phyloP scores from a whole-genome alignment of 192 early-diverging fungal genomes.

The Rhizophagus prolifer region DNA sequence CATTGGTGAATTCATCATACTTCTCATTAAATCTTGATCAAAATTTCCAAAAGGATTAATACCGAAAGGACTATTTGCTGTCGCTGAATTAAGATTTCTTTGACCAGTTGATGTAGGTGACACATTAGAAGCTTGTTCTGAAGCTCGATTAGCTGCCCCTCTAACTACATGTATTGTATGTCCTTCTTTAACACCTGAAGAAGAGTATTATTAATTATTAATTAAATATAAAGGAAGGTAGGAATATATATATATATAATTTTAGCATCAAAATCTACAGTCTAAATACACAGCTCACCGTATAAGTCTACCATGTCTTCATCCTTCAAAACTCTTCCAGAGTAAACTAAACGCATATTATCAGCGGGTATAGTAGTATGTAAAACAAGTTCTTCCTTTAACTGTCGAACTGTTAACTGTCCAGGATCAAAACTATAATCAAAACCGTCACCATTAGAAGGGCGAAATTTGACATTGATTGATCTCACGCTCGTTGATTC shows the following conservation, averaged over 20 bases:
- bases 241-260: background rate
- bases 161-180: constrained; percentile 91
- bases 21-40: constrained; percentile 34
- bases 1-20: constrained; percentile 42
- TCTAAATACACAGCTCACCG: constrained; percentile 45
- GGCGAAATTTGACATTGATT: constrained; percentile 48
- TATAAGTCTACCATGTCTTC: constrained; percentile 70
- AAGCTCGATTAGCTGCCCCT: constrained; percentile 48
- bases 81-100: constrained; percentile 23
- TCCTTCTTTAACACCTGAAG: constrained; percentile 69
- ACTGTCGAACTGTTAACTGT: constrained; percentile 58
- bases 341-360: constrained; percentile 85
- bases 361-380: constrained; percentile 51
- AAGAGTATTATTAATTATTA: too few species aligned
- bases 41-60: constrained; percentile 18
- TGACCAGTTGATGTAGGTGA: constrained; percentile 44
- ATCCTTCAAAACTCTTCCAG: constrained; percentile 92
- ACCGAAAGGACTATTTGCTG: constrained; percentile 25
- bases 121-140: constrained; percentile 40
- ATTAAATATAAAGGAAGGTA: background rate
- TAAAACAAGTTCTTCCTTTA: constrained; percentile 72
- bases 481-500: background rate
- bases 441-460: constrained; percentile 51
- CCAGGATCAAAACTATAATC: constrained; percentile 49
- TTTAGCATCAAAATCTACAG: too few species aligned